A percentile compares a stretch with the other conserved stretches of the same genome.
Conservation (phyloP, 1,284 basidiomycete genomes). For the Sanguinoderma infundibulare region DNA sequence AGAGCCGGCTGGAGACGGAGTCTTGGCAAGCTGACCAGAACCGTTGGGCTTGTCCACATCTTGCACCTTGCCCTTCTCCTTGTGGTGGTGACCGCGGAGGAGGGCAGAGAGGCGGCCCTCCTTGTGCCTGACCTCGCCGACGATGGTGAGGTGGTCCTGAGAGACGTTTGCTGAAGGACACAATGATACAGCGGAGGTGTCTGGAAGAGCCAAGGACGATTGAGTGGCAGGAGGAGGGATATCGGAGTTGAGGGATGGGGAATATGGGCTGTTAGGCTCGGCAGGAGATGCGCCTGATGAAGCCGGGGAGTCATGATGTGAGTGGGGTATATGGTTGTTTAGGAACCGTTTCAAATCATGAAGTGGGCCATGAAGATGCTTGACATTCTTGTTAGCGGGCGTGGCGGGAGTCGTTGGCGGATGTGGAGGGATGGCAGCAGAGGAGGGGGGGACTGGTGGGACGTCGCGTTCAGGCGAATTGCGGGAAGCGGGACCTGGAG, state of each 20-base stretch:
- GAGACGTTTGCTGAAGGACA: constrained; percentile 19
- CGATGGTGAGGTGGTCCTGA: constrained; percentile 17
- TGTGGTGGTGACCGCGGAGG: constrained; percentile 27
- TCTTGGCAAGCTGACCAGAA: constrained; percentile 26
- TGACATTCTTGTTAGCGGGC: constrained; percentile 29
- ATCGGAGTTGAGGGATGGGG: constrained; percentile 38
- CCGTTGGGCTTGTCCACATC: constrained; percentile 17
- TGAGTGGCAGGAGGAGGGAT: constrained; percentile 33
- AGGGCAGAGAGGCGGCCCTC: constrained; percentile 31
- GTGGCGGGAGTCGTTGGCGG: constrained; percentile 19
- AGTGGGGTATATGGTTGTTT: constrained; percentile 83
- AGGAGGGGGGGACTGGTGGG: constrained; percentile 11
- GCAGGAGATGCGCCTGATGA: constrained; percentile 40
- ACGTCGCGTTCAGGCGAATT: constrained; percentile 27
- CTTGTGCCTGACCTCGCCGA: constrained; percentile 25
- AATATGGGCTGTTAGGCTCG: constrained; percentile 38
- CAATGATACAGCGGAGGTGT: constrained; percentile 26
- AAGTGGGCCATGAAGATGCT: constrained; percentile 67
- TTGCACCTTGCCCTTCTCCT: constrained; percentile 18
- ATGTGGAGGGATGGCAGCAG: constrained; percentile 14
- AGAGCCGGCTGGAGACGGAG: constrained; percentile 32
- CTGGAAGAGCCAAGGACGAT: constrained; percentile 20
- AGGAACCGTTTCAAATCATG: constrained; percentile 93
- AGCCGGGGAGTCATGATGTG: constrained; percentile 27
- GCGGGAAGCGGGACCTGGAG: constrained; percentile 27